Evolutionary conservation across 768 basidiomycete species (phyloP).

Genomic region (Amanita jacksonii): DNA sequence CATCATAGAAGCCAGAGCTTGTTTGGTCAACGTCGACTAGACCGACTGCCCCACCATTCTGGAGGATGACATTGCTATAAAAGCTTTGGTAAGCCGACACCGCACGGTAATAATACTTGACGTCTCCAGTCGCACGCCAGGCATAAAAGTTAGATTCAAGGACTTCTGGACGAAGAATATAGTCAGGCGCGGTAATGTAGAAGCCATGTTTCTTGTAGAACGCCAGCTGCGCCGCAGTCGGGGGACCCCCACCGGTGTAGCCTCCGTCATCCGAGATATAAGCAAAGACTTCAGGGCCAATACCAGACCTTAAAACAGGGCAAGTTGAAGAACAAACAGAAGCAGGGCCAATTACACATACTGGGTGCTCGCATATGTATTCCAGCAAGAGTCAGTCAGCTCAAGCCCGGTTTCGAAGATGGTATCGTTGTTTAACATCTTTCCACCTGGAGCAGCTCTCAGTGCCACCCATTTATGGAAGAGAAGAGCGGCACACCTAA

Average conservation of each 20-base stretch:
- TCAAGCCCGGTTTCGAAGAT: constrained; percentile 53
- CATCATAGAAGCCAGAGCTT: constrained; percentile 38
- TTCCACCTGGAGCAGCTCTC: constrained; percentile 40
- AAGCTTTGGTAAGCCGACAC: constrained; percentile 49
- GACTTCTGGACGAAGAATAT: constrained; percentile 67
- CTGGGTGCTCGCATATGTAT: constrained; percentile 68
- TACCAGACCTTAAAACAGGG: constrained; percentile 45
- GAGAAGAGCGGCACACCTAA: constrained; percentile 28
- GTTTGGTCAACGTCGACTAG: constrained; percentile 46
- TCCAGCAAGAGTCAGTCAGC: constrained; percentile 69
- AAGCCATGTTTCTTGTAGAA: constrained; percentile 59
- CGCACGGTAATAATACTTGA: constrained; percentile 59
- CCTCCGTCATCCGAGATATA: constrained; percentile 53
- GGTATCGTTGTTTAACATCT: constrained; percentile 59
- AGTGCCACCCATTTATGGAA: constrained; percentile 2
- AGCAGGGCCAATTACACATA: constrained; percentile 20
- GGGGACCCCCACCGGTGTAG: constrained; percentile 42
- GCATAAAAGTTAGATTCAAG: constrained; percentile 79
- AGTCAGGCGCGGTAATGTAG: constrained; percentile 46
- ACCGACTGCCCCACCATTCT: constrained; percentile 38
- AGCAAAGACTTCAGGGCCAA: constrained; percentile 66
- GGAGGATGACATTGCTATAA: constrained; percentile 36
- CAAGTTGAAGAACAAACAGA: neutral
- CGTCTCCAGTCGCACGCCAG: constrained; percentile 61
- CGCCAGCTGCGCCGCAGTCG: constrained; percentile 26